Evolutionary conservation across 1,139 yeast species (phyloP).

Genomic region (Insectozyma bohioensis): DNA sequence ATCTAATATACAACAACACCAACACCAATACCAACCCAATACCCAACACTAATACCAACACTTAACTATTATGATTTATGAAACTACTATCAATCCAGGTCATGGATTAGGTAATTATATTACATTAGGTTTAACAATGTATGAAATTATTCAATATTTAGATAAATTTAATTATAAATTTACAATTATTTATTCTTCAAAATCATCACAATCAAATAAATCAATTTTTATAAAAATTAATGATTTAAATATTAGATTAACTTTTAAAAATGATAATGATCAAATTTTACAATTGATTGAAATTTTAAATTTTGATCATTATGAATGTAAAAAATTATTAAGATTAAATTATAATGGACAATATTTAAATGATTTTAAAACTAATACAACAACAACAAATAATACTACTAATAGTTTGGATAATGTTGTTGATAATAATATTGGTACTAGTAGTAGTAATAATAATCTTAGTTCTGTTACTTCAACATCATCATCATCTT

Average conservation of each 20-base stretch:
- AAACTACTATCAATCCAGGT: constrained; percentile 31
- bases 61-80: constrained; percentile 22
- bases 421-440: constrained; percentile 4
- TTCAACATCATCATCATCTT: constrained; percentile 2
- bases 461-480: too few species aligned
- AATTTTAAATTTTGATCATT: constrained; percentile 27
- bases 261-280: constrained; percentile 38
- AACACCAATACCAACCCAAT: background rate
- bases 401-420: constrained; percentile 1
- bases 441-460: too few species aligned
- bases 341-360: constrained; percentile 34
- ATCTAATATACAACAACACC: too few species aligned
- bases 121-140: constrained; percentile 28
- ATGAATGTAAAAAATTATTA: constrained; percentile 11
- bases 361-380: constrained; percentile 25
- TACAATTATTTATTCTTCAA: constrained; percentile 27
- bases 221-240: constrained; percentile 34
- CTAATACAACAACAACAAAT: constrained; percentile 1
- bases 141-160: constrained; percentile 24
- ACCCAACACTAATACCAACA: too few species aligned
- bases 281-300: constrained; percentile 51
- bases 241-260: constrained; percentile 34
- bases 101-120: constrained; percentile 33
- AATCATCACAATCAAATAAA: constrained; percentile 25
- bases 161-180: constrained; percentile 25